Base-by-base conservation (phyloP, 140 eudicot genomes). In the Cichorium intybus region DNA sequence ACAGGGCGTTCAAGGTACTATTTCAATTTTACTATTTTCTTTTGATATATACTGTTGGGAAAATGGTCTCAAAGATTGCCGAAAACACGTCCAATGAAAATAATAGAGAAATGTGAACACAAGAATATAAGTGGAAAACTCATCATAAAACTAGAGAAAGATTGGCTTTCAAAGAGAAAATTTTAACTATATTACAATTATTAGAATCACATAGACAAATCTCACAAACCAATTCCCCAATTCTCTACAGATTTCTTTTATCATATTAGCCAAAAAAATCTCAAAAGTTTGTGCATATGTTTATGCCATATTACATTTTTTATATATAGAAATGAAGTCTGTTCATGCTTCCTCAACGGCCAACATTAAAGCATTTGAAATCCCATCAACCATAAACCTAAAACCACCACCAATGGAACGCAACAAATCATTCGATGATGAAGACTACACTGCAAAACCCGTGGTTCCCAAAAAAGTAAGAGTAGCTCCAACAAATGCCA, bases 321-420 rank as follows among this genome's bases (percentile, higher is more conserved):
- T 54, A 15, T n/a, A n/a, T 75, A 66, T 80, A 88, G 97, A 85
- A 50, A 4, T 76, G 45, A 85, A 93, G 79, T 72, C 90, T 27
- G 65, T 75, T 64, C 93, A 93, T 41, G 59, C 84, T 63, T 72
- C 94, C 52, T 67, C 90, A 51, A 60, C 69, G 34, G 47, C 83
- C 73, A 66, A 51, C 67, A 75, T 77, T 53, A 83, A 75, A 71
- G 49, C 79, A 22, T 82, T 83, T 56, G 95, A 85, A 72, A 37
- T 74, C 60, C 87, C 95, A 33, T 79, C 88, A 6, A 48, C 82
- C n/a, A 43, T 86, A 16, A 85, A 75, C 60, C 97, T 93, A 50
- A 88, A 62, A 80, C 99, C 99, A 24, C 99, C 99, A 21, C 97
- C 99, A 10, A 22, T 80, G 41, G 99, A 93, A 9, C 96, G 86